Percentiles rank a stretch among this genome's conserved stretches.
Conservation (phyloP, 345 rosid genomes). For the Carallia pectinifolia region DNA sequence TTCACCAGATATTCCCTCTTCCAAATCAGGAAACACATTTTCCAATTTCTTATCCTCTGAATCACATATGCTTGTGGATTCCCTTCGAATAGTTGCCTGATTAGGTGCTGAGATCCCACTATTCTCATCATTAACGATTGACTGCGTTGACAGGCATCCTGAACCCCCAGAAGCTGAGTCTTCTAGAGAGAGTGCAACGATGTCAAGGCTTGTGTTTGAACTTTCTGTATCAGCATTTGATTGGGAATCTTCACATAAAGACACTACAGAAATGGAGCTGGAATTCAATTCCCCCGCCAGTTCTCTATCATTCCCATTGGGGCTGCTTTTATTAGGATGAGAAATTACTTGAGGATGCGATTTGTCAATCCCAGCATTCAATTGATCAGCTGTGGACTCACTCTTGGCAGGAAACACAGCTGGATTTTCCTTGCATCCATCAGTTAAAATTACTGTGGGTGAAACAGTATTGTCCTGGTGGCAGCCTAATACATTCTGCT, state of each 20-base stretch:
- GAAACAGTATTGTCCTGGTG: slow-evolving; percentile 25
- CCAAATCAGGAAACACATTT: slow-evolving; percentile 35
- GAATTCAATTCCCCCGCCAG: slow-evolving; percentile 2
- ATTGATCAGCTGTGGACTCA: slow-evolving; percentile 14
- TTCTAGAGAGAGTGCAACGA: slow-evolving; percentile 17
- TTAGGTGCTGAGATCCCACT: slow-evolving; percentile 15
- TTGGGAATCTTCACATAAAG: slow-evolving; percentile 12
- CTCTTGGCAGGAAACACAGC: slow-evolving; percentile 13
- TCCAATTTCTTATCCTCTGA: slow-evolving; percentile 38
- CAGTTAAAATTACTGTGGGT: slow-evolving; percentile 14
- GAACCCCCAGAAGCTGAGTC: slow-evolving; percentile 2
- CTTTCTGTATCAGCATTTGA: slow-evolving; percentile 22
- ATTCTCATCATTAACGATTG: slow-evolving; percentile 21
- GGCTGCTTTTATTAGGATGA: slow-evolving; percentile 6
- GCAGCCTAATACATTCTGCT: slow-evolving; percentile 21
- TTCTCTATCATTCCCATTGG: slow-evolving; percentile 16
- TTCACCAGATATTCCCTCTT: slow-evolving; percentile 39
- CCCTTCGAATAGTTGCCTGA: slow-evolving; percentile 24
- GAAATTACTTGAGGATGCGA: slow-evolving; percentile 13
- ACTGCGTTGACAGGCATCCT: slow-evolving; percentile 10
- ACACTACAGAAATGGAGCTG: slow-evolving; percentile 15
- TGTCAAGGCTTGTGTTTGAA: slow-evolving; percentile 19
- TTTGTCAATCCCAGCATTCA: slow-evolving; percentile 16
- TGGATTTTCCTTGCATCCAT: slow-evolving; percentile 18
- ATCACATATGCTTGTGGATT: slow-evolving; percentile 30